These are phyloP conservation scores for Plasmodium relictum DNA, from an alignment of 169 alveolate genomes.

Conservation along the genomic window DNA sequence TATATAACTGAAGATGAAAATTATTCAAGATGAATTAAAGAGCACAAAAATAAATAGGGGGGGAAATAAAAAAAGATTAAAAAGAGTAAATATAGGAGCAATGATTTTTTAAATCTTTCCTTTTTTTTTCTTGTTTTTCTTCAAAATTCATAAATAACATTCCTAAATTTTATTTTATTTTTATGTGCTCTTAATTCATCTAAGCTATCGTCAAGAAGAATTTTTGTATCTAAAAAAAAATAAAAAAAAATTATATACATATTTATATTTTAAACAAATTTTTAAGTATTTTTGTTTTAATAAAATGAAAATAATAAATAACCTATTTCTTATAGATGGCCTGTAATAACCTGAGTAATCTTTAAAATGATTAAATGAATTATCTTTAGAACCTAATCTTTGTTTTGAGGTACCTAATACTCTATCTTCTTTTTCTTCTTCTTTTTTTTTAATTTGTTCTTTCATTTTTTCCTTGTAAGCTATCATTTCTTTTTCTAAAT, in stretches of 20 bases:
- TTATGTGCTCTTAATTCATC: conserved; percentile 74
- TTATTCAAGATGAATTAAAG: conserved; percentile 53
- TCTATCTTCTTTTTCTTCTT: conserved; percentile 43
- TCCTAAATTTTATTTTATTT: background rate
- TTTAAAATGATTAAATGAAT: conserved; percentile 68
- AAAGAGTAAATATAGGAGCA: background rate
- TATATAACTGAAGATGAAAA: background rate
- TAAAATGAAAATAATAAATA: background rate
- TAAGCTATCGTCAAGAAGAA: conserved; percentile 72
- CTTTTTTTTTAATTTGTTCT: conserved; percentile 24
- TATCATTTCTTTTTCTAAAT: conserved; percentile 70
- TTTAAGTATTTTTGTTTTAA: too few relatives aligned
- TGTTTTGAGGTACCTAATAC: conserved; percentile 19
- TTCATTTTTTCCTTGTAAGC: conserved; percentile 58
- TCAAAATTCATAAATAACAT: background rate
- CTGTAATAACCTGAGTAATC: conserved; percentile 65
- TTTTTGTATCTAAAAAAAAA: conserved; percentile 51
- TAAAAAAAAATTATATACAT: conserved; percentile 1
- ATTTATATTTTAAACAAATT: background rate
- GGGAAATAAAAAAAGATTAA: conserved; percentile 1
- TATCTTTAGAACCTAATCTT: conserved; percentile 49
- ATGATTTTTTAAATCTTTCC: conserved; percentile 10
- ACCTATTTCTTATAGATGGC: conserved; percentile 76
- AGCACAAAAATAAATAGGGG: conserved; percentile 22
- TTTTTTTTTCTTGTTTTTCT: conserved; percentile 3